Evolutionary conservation across 371 early-diverging fungal species (phyloP), one percentile per base, ranked within the genome.

Genomic region (Mucor mucedo): DNA sequence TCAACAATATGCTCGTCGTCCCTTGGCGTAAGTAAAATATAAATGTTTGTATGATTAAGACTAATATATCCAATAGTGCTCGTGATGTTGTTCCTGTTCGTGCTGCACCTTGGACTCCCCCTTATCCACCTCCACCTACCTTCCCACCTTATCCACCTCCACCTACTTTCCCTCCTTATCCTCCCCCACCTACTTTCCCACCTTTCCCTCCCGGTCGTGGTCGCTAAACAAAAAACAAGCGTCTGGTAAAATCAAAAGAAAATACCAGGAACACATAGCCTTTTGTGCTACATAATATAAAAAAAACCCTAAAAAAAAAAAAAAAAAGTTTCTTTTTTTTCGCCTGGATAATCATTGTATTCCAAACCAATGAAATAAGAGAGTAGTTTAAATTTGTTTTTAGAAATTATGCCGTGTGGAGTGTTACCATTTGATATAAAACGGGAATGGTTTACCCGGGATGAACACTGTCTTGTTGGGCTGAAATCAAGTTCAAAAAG

Each of bases 111-210:
- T 6, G 30, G 28, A 29, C 3, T 3, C 38, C 53, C n/a, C 55
- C 32, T 16, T 21, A 11, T 29, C 52, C 52, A 28, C 27, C 52
- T 52, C 29, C 29, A 21, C 52, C 52, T 52, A 21, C 52, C 21
- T 52, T 52, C 52, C 52, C 52, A 7, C 52, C 52, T 14, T n/a
- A 5, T 11, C 52, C 52, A 32, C 5, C 55, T 3, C 35, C 7
- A 7, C 40, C 41, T 39, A 4, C 40, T 9, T 44, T 45, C 47
- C 57, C 21, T 3, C 32, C 35, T 32, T 45, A 21, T 27, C 44
- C 45, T 32, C 44, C 45, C 21, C 57, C 45, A 28, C 28, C 38
- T 55, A 2, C 30, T 44, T 45, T 32, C 45, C 32, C 56, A 13
- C 14, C 41, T 11, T 55, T 41, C 27, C 28, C 27, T 55, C 39